Base-by-base conservation (phyloP, 306 rosid genomes). In the Biancaea sappan region DNA sequence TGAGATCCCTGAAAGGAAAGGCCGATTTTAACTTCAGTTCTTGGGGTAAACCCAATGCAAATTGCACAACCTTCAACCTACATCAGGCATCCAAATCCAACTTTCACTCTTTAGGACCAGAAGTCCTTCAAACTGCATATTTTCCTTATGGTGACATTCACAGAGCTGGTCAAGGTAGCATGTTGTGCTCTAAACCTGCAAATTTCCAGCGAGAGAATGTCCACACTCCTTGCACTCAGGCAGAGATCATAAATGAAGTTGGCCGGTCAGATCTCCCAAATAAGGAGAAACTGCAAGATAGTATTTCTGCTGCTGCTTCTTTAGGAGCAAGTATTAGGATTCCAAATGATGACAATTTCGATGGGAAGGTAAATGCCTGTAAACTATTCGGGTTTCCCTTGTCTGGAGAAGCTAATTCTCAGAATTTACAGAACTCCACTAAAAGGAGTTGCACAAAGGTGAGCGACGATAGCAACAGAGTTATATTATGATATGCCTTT, bases 371-470 rank as follows among this genome's bases (percentile, higher is more conserved):
- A 35, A 80, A 80, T 73, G 81, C 82, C 59, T 89, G 92, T 81
- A 94, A 85, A 69, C 89, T 94, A 71, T 94, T 94, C 18, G 98
- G 98, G 34, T 88, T 94, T 81, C 78, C 90, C 72, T 87, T 94
- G 85, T 84, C 87, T 1, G 83, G 85, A 35, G 98, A 91, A 80
- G 78, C 76, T 16, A 73, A 83, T 71, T 66, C 76, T 58, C 85
- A 75, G 88, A 86, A 77, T 74, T 66, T 73, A 38, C 82, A 80
- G 74, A 80, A 76, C 80, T 73, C 92, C 18, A 76, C 90, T 66
- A 94, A 85, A 88, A 87, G 98, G 72, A 94, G 98, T 76, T 89
- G 97, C 85, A 94, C 92, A 60, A 94, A 94, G 96, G 98, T 89
- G 89, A 83, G 87, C 86, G 80, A 83, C 58, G 79, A 77, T 86